phyloP scores from a whole-genome alignment of 2,329 filamentous ascomycete genomes.

The Verticillium longisporum region DNA sequence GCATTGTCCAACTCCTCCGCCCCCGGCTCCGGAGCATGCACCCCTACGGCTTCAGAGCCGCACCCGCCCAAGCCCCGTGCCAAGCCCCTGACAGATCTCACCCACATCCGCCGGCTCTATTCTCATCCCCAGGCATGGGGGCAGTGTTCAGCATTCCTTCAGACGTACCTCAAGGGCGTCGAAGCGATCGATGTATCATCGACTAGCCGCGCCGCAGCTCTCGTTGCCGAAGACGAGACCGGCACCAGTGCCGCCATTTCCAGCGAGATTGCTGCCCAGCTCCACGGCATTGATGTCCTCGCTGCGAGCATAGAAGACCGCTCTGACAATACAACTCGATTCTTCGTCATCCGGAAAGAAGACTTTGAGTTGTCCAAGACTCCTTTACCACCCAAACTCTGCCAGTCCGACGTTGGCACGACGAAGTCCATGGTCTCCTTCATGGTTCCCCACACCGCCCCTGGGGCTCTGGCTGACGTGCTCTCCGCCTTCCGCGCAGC shows the following conservation, averaged over 20 bases:
- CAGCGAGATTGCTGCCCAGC: conserved; percentile 63
- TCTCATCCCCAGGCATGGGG: conserved; percentile 95
- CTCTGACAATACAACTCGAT: conserved; percentile 71
- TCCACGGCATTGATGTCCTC: conserved; percentile 63
- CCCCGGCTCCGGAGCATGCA: conserved; percentile 34
- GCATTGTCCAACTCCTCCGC: neutral
- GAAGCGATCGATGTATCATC: conserved; percentile 79
- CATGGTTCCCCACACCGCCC: conserved; percentile 67
- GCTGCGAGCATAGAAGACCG: conserved; percentile 65
- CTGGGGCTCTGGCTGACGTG: conserved; percentile 77
- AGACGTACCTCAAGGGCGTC: conserved; percentile 60
- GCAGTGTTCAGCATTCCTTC: conserved; percentile 75
- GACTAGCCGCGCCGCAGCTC: conserved; percentile 77
- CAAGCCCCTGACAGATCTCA: conserved; percentile 43
- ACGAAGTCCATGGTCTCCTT: conserved; percentile 77
- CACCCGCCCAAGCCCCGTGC: conserved; percentile 35
- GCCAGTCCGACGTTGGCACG: conserved; percentile 8
- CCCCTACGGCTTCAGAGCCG: conserved; percentile 41
- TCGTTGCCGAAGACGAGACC: conserved; percentile 54
- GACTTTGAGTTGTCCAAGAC: conserved; percentile 11
- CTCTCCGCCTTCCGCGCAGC: conserved; percentile 70
- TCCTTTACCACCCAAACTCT: conserved; percentile 3
- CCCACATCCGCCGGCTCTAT: conserved; percentile 69
- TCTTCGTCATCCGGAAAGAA: conserved; percentile 56
- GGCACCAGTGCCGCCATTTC: conserved; percentile 71